Base-by-base conservation (phyloP, 768 basidiomycete genomes). In the Tricholoma sp. region DNA sequence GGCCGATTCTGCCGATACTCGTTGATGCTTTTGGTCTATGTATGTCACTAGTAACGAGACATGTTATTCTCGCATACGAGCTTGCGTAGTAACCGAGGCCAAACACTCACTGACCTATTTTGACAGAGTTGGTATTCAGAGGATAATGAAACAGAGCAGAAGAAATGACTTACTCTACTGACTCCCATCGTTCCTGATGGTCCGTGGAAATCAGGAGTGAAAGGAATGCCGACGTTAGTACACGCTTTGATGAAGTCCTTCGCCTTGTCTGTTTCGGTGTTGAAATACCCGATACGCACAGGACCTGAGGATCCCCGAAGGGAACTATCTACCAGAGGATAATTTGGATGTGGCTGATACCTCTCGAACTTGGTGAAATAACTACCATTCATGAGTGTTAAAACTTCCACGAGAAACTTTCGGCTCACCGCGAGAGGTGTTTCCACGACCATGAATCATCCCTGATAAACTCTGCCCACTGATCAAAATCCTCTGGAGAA, bases 321-420 rank as follows among this genome's bases (percentile, higher is more conserved):
- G 4, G 74, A 66, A 1, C 66, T 54, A 55, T 88, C 79, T 5
- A 88, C 83, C 1, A 65, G 63, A 4, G 86, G 81, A 61, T 79
- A 82, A 7, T 73, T 64, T 0, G 77, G 69, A 58, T 83, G 74
- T 3, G 81, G 80, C 41, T 71, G 71, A 61, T 77, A 88, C 16
- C 71, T 76, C 66, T 90, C 87, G 45, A 89, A 87, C 66, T 86
- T 89, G 34, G 66, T 75, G 63, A 89, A 84, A 62, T 87, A 89
- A 35, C 86, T 88, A 57, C 35, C 43, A 16, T 57, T 27, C 59
- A 27, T 52, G 11, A 55, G 29, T 47, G 27, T 2, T 29, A 19
- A 12, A 46, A 22, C 24, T 10, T 11, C 22, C 12, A 10, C 11
- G 24, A 54, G 16, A 34, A 75, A 11, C 19, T 34, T 12, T 35